Evolutionary conservation across 2,329 filamentous ascomycete species (phyloP), one percentile per base, ranked within the genome.

Genomic region (Plectosphaerella plurivora): DNA sequence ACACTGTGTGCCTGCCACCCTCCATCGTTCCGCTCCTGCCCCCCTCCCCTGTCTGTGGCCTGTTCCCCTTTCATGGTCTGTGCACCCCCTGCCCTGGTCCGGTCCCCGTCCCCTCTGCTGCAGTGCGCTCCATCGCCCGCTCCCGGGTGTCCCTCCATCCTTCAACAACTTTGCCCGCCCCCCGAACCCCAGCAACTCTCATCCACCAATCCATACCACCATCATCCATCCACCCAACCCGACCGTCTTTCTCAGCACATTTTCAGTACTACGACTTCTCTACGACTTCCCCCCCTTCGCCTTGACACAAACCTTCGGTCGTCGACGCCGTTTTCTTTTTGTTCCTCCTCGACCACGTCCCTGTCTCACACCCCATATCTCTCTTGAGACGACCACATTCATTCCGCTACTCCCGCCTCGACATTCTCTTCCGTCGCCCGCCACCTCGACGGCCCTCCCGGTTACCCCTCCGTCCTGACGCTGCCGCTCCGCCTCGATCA

Each of bases 151-250:
- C 41, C 41, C 41, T 44, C 41, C 41, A 16, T 49, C 47, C 47
- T 49, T 49, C 47, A 49, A 49, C 47, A 49, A 44, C 47, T 49
- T 49, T 49, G 47, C 36, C 47, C 37, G 35, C 35, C 9, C 47
- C 35, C 24, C 35, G 28, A 33, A 33, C 47, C 47, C 47, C 47
- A 49, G 47, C 47, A 39, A 33, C 18, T 33, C 35, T 16, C 46
- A 48, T 22, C 35, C 20, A 37, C 18, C 46, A 47, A 35, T 36
- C 46, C 28, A 24, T 44, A 16, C 12, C 9, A 33, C 28, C 28
- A 33, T 33, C 20, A 47, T 47, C 45, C 22, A 24, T 47, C 45
- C 45, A 46, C 44, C 20, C 44, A 46, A 12, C 45, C 22, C 22
- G n/a, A n/a, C 12, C 20, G 20, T 28, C 20, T 22, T 28, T 47